Evolutionary conservation across 2,329 filamentous ascomycete genomes (phyloP).

Genomic region (Apiospora kogelbergensis): DNA sequence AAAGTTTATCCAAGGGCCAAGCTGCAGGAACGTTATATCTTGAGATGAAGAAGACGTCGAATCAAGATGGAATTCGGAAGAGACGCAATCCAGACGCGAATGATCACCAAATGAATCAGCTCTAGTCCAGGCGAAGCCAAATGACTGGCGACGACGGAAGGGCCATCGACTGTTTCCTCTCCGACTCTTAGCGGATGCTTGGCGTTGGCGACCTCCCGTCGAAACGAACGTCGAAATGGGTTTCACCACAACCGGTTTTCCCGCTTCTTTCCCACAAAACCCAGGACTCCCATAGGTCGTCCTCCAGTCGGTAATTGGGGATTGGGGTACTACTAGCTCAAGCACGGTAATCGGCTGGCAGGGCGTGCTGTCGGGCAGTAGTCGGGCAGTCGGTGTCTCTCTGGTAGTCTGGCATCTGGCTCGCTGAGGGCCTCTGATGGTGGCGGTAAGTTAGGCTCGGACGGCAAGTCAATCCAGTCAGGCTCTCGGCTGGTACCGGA

Average conservation of each 20-base stretch:
- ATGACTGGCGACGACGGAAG: background rate
- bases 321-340: too few relatives aligned
- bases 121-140: background rate
- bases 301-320: background rate
- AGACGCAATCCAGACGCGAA: background rate
- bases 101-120: background rate
- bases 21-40: conserved; percentile 5
- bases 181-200: background rate
- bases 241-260: background rate
- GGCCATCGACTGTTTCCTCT: background rate
- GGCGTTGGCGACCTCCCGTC: conserved; percentile 14
- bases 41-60: background rate
- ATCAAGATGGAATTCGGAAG: background rate
- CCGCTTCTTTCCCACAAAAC: background rate
- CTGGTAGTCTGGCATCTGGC: too few relatives aligned
- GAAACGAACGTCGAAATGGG: background rate
- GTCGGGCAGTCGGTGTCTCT: background rate
- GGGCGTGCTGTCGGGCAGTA: background rate
- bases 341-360: background rate
- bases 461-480: background rate
- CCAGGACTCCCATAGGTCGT: background rate
- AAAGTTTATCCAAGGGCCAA: background rate
- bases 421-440: background rate
- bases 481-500: background rate
- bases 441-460: background rate